Evolutionary conservation across 352 stramenopile genomes (phyloP), one percentile per base, ranked within the genome.

Genomic region (Peronosclerospora sorghi): DNA sequence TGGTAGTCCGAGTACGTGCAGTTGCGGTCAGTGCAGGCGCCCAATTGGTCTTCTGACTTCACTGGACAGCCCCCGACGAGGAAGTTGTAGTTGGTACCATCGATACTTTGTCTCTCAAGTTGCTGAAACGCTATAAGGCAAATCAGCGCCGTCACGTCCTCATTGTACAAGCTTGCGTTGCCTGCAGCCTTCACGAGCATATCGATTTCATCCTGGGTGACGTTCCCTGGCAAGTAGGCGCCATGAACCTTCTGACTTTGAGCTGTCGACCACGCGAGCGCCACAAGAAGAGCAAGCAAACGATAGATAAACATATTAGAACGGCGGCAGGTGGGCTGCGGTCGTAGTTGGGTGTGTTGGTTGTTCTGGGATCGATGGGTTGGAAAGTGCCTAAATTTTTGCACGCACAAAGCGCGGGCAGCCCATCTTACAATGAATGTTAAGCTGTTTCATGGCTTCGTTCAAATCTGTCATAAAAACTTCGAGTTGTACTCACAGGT

Each of bases 41-140:
- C 66, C 6, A 77, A 36, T 17, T 67, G 51, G n/a, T 59, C 41
- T 20, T 56, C 41, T 15, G 57, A 61, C 8, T 58, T 32, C 20
- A 72, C 58, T n/a, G 27, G 24, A 51, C 70, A 83, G 13, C 62
- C 70, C 2, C 61, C 50, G n/a, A 78, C 48, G 15, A 69, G 41
- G 54, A 76, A 83, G 32, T 65, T 68, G 55, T 78, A 83, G 50
- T 78, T 78, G 32, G 65, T 80, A 27, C 70, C 70, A 8, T 62
- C 54, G 7, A 83, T 68, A 15, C 52, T 61, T 50, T 83, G 67
- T 19, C 46, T 57, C 32, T 59, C 18, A 12, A 72, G 55, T 32
- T 39, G 51, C 24, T 71, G 43, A 35, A 80, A 52, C 13, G 54
- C 53, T 7, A 69, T 48, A 5, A 73, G 44, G 43, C 70, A 83